Evolutionary conservation across 2,329 filamentous ascomycete genomes (phyloP).

Genomic region (Ceratocystis alfenasii): DNA sequence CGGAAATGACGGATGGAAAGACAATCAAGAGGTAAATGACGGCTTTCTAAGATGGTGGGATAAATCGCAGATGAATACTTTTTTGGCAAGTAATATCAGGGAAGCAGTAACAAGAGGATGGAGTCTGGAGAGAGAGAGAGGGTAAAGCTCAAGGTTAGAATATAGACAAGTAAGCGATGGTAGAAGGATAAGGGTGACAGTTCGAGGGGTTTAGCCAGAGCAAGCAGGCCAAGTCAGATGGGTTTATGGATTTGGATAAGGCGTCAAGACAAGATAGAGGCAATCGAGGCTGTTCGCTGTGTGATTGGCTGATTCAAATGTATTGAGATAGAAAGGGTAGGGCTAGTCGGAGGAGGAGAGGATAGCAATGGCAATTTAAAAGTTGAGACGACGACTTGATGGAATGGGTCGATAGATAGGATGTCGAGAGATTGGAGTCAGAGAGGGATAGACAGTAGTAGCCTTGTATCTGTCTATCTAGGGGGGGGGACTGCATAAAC

Average conservation of each 20-base stretch:
- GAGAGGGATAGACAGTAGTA: neutral
- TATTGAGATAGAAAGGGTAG: neutral
- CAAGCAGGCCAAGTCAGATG: neutral
- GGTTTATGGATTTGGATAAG: neutral
- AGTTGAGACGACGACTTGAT: neutral
- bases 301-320: neutral
- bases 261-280: neutral
- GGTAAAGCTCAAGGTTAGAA: neutral
- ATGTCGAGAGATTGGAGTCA: neutral
- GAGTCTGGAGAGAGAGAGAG: neutral
- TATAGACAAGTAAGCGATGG: neutral
- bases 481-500: neutral
- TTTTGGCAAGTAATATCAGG: neutral
- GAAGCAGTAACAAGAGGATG: neutral
- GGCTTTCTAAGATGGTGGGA: slow-evolving; percentile 10
- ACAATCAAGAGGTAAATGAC: slow-evolving; percentile 8
- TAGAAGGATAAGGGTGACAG: neutral
- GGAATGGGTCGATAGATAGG: neutral
- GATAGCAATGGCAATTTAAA: neutral
- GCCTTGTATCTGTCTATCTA: neutral
- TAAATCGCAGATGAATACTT: slow-evolving; percentile 4
- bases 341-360: no score
- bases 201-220: neutral
- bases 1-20: neutral
- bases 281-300: neutral